These are phyloP conservation scores for Boletus nobilissimus DNA, from an alignment of 1,284 basidiomycete genomes.

Conservation along the genomic window DNA sequence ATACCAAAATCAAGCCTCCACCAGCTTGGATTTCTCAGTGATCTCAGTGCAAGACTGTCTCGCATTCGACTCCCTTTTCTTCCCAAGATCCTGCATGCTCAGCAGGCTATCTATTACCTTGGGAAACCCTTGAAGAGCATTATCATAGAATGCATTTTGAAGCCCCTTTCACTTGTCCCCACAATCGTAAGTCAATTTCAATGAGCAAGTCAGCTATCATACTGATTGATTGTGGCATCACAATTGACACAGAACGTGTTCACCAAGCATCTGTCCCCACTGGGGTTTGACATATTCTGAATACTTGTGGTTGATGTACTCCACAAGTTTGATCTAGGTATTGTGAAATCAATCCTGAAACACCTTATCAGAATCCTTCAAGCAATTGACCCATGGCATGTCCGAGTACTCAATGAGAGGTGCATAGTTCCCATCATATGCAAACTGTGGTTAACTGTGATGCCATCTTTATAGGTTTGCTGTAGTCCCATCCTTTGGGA, in stretches of 20 bases:
- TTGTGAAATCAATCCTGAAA: conserved; percentile 20
- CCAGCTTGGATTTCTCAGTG: neutral
- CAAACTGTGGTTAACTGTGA: neutral
- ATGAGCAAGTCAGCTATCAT: neutral
- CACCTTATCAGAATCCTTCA: conserved; percentile 18
- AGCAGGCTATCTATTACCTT: conserved; percentile 37
- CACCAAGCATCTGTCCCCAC: neutral
- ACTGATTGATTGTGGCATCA: neutral
- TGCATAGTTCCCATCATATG: neutral
- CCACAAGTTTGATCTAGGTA: conserved; percentile 29
- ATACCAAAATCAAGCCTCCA: conserved; percentile 34
- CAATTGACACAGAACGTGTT: neutral
- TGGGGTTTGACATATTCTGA: neutral
- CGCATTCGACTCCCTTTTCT: conserved; percentile 28
- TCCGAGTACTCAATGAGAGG: neutral
- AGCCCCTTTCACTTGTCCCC: conserved; percentile 20
- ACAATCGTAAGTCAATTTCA: conserved; percentile 11
- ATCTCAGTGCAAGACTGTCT: conserved; percentile 11
- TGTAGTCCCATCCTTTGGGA: too few species aligned
- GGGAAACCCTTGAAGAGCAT: conserved; percentile 29
- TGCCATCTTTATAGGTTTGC: neutral
- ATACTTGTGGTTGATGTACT: conserved; percentile 17
- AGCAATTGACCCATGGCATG: neutral
- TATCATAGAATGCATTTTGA: conserved; percentile 13
- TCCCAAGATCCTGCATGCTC: conserved; percentile 15